A percentile compares a stretch with the other conserved stretches of the same genome.
Evolutionary conservation across 192 early-diverging fungal genomes (phyloP).

Genomic region (Physocladia obscura): DNA sequence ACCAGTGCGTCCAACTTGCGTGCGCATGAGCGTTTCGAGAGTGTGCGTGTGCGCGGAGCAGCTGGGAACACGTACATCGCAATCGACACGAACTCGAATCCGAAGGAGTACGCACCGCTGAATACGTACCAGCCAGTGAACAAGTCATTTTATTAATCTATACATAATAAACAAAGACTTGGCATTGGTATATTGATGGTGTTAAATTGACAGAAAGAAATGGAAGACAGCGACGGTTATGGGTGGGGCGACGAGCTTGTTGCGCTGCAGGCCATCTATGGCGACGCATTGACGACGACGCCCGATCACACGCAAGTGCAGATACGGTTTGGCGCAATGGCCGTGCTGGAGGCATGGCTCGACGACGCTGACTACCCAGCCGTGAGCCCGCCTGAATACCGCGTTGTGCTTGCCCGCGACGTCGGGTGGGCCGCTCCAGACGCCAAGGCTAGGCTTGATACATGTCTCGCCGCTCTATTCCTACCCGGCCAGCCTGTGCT

Average conservation of each 20-base stretch:
- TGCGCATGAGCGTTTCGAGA: no score
- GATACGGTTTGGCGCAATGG: not conserved
- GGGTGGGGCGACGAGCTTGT: constrained; percentile 34
- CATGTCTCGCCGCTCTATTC: constrained; percentile 52
- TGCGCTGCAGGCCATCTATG: constrained; percentile 36
- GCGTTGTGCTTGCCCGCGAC: constrained; percentile 7
- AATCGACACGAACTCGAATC: no score
- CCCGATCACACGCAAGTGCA: not conserved
- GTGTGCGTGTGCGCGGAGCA: no score
- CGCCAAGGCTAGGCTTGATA: constrained; percentile 35
- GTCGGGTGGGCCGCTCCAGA: constrained; percentile 9
- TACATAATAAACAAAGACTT: no score
- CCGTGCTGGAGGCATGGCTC: constrained; percentile 5
- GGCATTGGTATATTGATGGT: no score
- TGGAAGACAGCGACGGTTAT: not conserved
- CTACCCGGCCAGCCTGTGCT: constrained; percentile 60
- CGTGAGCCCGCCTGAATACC: constrained; percentile 19
- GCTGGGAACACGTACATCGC: no score
- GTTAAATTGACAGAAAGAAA: no score
- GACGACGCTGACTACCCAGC: constrained; percentile 27
- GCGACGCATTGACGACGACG: not conserved
- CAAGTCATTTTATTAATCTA: no score
- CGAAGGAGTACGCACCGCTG: no score
- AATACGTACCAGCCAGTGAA: no score
- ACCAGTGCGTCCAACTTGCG: no score